Base-by-base conservation (phyloP, 2,329 filamentous ascomycete species). In the Talaromyces piceae region DNA sequence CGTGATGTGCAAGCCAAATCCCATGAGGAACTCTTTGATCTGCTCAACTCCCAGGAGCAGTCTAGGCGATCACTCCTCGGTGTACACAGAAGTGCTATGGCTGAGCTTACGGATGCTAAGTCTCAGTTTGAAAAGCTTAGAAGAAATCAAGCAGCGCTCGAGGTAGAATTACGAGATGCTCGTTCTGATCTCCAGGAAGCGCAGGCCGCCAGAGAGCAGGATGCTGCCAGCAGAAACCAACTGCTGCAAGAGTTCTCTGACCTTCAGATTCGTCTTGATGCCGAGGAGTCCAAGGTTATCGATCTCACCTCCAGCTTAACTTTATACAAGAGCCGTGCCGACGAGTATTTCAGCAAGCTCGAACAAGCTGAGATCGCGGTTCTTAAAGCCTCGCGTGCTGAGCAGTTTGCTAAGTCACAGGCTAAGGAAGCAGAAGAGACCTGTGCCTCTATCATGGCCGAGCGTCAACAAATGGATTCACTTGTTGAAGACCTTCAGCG, bases 351-450 rank as follows among this genome's bases (percentile, higher is more conserved):
- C 71, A 87, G 83, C 74, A 96, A 95, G 71, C 81, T 98, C 18
- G 91, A 98, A 68, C 91, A 97, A 65, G 93, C 93, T 13, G 91
- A 98, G 68, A 94, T 97, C 58, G 84, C 91, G 0, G 91, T 97
- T 16, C 80, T 98, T 57, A 96, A 96, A 68, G 91, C 91, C 13
- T 86, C 81, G 54, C 82, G 91, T 22, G 91, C 93, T 0, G 91
- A 97, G 69, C 89, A 95, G 61, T 96, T 97, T 66, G 91, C 91
- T 51, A 94, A 88, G 69, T 78, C 87, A 0, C 91, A 96, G 65
- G 87, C 88, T 8, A 85, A 83, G 62, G 91, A 98, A 70, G 87
- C 90, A 0, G 93, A 97, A 63, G 91, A 97, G 53, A 90, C 84
- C 5, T 95, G 86, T 61, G 90, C 88, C 1, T 84, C 86, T 57